phyloP scores from a whole-genome alignment of 331 rosid genomes.

The Ulmus americana region DNA sequence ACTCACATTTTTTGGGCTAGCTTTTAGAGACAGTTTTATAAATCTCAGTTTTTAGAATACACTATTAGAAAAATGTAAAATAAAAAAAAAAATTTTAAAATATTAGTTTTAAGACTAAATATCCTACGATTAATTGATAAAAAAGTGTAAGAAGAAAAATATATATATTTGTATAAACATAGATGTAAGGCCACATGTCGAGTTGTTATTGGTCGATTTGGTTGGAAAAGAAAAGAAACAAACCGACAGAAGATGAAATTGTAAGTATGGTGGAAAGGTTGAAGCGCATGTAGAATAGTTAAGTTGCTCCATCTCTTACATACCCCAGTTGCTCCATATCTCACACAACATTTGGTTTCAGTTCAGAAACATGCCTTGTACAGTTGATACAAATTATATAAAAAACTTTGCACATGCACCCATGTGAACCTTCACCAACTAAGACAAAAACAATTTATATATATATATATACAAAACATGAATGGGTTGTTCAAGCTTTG shows the following conservation, averaged over 20 bases:
- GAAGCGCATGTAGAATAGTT: constrained; percentile 8
- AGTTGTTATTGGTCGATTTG: not conserved
- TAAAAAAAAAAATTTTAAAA: too few species aligned
- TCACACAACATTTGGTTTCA: not conserved
- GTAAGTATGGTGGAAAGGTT: constrained; percentile 15
- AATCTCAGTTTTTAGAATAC: too few species aligned
- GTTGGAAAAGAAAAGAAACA: constrained; percentile 11
- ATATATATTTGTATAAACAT: too few species aligned
- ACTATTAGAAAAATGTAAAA: too few species aligned
- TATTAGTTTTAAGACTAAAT: too few species aligned
- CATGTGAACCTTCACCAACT: constrained; percentile 46
- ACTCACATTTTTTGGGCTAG: too few species aligned
- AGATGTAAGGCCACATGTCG: not conserved
- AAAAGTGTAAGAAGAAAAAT: too few species aligned
- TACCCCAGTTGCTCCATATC: not conserved
- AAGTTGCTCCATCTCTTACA: constrained; percentile 1
- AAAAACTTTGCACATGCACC: constrained; percentile 47
- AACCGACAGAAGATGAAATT: constrained; percentile 19
- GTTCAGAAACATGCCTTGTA: not conserved
- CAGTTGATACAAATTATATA: not conserved
- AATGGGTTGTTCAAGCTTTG: constrained; percentile 1
- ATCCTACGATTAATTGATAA: too few species aligned
- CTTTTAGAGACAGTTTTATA: too few species aligned
- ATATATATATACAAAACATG: not conserved
- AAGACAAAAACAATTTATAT: constrained; percentile 8